Percentiles rank a stretch among this genome's conserved stretches.
Conservation (phyloP, 2,329 filamentous ascomycete species). For the Elsinoe ampelina region DNA sequence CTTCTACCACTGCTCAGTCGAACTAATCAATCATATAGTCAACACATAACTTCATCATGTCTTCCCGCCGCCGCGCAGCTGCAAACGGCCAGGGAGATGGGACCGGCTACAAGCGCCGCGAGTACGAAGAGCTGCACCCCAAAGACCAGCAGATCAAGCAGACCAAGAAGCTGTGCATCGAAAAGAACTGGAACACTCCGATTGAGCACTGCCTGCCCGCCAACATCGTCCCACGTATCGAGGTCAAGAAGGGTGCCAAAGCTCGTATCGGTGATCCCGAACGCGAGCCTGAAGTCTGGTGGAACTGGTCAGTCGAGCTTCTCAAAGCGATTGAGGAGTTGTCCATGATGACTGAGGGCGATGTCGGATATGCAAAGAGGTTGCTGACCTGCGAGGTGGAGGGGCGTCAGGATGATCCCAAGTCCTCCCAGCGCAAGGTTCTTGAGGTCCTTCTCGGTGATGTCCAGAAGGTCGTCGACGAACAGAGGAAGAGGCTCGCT, state of each 20-base stretch:
- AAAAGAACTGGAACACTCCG: slow-evolving; percentile 13
- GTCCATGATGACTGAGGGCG: slow-evolving; percentile 16
- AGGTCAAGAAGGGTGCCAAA: slow-evolving; percentile 18
- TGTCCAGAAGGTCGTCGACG: slow-evolving; percentile 15
- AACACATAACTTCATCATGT: background rate
- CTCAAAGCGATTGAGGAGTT: slow-evolving; percentile 16
- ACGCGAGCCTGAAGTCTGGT: slow-evolving; percentile 14
- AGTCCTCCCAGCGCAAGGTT: slow-evolving; percentile 16
- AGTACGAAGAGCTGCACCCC: slow-evolving; percentile 14
- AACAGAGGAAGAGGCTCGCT: slow-evolving; percentile 12
- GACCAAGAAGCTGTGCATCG: slow-evolving; percentile 16
- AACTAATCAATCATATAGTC: background rate
- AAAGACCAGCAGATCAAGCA: slow-evolving; percentile 16
- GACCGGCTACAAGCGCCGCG: background rate
- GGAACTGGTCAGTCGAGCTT: slow-evolving; percentile 18
- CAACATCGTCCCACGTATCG: slow-evolving; percentile 15
- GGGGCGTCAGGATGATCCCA: slow-evolving; percentile 13
- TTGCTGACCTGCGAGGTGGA: slow-evolving; percentile 15
- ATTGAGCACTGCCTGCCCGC: slow-evolving; percentile 15
- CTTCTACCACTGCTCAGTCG: background rate
- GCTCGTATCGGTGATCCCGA: slow-evolving; percentile 12
- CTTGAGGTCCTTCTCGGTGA: slow-evolving; percentile 16
- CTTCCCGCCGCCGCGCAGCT: background rate
- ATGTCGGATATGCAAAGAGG: slow-evolving; percentile 12
- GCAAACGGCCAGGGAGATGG: background rate